Base-by-base conservation (phyloP, 352 stramenopile species). In the Phytopythium ostracodes region DNA sequence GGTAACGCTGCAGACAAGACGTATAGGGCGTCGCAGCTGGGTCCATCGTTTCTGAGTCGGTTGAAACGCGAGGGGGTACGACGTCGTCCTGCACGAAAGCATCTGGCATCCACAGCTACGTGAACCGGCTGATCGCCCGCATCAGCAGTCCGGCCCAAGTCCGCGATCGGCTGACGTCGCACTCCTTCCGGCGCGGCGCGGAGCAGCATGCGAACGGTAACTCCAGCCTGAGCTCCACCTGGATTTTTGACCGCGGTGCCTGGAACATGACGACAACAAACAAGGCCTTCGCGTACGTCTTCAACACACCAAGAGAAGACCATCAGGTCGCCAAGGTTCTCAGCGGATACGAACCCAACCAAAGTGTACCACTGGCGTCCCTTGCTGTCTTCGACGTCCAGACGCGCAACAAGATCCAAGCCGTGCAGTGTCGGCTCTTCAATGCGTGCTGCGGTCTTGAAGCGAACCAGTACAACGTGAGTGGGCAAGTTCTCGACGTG, bases 261-360 rank as follows among this genome's bases (percentile, higher is more conserved):
- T 75, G 69, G 67, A 73, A 78, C 44, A 63, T 76, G 64, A 68
- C 15, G 1, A 64, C 60, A 1, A 67, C 44, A 0, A 78, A 67
- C 56, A 77, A 76, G 38, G 66, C 14, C 0, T 73, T 77, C 27
- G 59, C 52, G 0, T 75, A 69, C 35, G 56, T 63, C n/a, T 70
- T 73, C 47, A 67, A 66, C 25, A 60, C 59, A 1, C 54, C 50
- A 20, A 52, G 60, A 24, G 54, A 69, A 59, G 54, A 69, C 22
- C 54, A 68, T 17, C 35, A 63, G 57, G 66, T 65, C 0, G 60
- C 27, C 47, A 71, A 71, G 43, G 55, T 66, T 18, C n/a, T 71
- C 10, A 70, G 70, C 35, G 66, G 43, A 50, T 38, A 55, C 58
- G 44, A 40, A 22, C 25, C 56, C 24, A 65, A 65, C n/a, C 51